Evolutionary conservation across 2,329 filamentous ascomycete genomes (phyloP).

Genomic region (Penicillium frequentans): DNA sequence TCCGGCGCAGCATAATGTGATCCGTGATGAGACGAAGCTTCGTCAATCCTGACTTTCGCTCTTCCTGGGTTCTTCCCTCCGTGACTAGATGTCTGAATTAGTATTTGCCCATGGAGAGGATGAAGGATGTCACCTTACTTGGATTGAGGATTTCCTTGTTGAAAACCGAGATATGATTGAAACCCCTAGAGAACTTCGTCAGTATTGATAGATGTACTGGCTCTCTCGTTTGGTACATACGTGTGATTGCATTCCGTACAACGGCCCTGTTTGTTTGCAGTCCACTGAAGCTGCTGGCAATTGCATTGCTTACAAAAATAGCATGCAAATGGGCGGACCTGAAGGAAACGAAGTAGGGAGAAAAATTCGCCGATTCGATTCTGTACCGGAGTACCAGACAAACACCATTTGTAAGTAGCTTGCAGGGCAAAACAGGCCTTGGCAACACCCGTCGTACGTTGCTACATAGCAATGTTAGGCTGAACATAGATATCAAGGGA

Average conservation of each 20-base stretch:
- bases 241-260: conserved; percentile 69
- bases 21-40: conserved; percentile 89
- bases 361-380: conserved; percentile 98
- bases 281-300: conserved; percentile 83
- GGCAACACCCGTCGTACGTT: conserved; percentile 82
- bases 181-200: conserved; percentile 45
- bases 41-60: conserved; percentile 68
- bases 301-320: conserved; percentile 89
- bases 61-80: conserved; percentile 51
- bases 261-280: conserved; percentile 67
- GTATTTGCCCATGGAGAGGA: conserved; percentile 33
- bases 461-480: conserved; percentile 19
- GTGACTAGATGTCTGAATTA: conserved; percentile 52
- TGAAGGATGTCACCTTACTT: conserved; percentile 30
- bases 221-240: conserved; percentile 20
- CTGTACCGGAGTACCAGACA: conserved; percentile 92
- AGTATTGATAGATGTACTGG: conserved; percentile 12
- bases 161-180: conserved; percentile 77
- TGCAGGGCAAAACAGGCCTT: conserved; percentile 92
- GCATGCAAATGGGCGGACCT: conserved; percentile 83
- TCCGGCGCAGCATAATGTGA: conserved; percentile 90
- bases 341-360: conserved; percentile 86
- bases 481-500: background rate
- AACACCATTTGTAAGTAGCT: conserved; percentile 88
- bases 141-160: conserved; percentile 95